Percentiles rank a stretch among this genome's conserved stretches.
Evolutionary conservation across 2,329 filamentous ascomycete genomes (phyloP).

Genomic region (Arthrobotrys megalospora): DNA sequence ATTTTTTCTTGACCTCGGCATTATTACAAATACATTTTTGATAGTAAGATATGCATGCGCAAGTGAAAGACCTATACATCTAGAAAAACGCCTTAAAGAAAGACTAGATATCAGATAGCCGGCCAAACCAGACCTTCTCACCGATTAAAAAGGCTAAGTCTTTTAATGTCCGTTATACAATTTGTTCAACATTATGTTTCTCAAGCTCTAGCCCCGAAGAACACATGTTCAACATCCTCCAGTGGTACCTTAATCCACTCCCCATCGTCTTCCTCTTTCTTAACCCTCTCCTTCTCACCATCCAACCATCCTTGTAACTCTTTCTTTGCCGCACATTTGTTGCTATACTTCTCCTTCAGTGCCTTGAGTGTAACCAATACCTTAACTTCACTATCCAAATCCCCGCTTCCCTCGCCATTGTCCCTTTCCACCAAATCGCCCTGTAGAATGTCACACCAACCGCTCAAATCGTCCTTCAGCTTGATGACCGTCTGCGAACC

Average conservation of each 20-base stretch:
- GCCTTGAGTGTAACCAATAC: conserved; percentile 48
- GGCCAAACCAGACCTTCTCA: background rate
- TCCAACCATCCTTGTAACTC: conserved; percentile 36
- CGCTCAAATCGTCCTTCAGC: conserved; percentile 24
- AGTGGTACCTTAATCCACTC: conserved; percentile 55
- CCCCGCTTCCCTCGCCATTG: conserved; percentile 3
- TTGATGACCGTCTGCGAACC: conserved; percentile 40
- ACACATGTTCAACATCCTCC: conserved; percentile 36
- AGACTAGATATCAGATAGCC: background rate
- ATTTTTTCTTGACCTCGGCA: too few species aligned
- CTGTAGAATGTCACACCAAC: conserved; percentile 53
- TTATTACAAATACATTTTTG: too few species aligned
- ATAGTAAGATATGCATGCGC: too few species aligned
- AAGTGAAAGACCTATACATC: too few species aligned
- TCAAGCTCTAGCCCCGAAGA: conserved; percentile 31
- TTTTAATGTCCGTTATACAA: background rate
- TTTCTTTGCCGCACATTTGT: conserved; percentile 26
- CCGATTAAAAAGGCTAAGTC: background rate
- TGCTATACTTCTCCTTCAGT: conserved; percentile 42
- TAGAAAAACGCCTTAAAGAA: background rate
- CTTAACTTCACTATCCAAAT: conserved; percentile 47
- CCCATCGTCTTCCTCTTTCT: conserved; percentile 35
- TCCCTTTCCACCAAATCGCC: conserved; percentile 37
- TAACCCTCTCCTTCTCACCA: conserved; percentile 24
- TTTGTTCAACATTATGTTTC: background rate